Evolutionary conservation across 352 stramenopile genomes (phyloP).

Genomic region (Hyaloperonospora brassicae): DNA sequence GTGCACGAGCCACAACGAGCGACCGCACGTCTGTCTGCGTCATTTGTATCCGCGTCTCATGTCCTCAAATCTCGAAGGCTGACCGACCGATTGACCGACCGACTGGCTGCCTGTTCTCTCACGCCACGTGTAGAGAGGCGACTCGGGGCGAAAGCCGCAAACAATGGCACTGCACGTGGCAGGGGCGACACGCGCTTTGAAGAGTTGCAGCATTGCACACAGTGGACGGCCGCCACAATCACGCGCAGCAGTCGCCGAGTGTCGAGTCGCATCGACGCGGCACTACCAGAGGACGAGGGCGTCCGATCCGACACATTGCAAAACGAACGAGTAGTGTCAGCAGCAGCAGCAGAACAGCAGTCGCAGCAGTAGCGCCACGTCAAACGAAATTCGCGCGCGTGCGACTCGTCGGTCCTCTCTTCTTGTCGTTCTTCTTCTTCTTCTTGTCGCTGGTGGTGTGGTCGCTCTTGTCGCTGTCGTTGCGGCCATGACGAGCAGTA

Average conservation of each 20-base stretch:
- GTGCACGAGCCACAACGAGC: no score
- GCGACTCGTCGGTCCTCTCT: no score
- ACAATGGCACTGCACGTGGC: slow-evolving; percentile 9
- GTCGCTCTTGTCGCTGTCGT: no score
- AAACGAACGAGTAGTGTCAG: slow-evolving; percentile 23
- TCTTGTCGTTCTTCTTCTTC: background rate
- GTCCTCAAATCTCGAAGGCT: no score
- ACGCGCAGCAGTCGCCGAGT: slow-evolving; percentile 3
- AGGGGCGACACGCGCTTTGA: slow-evolving; percentile 22
- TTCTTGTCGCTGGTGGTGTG: background rate
- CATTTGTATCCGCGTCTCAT: no score
- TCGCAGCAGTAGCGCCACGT: background rate
- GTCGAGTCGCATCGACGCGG: background rate
- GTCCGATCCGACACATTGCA: slow-evolving; percentile 25
- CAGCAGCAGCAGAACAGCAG: background rate
- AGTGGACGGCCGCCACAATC: slow-evolving; percentile 23
- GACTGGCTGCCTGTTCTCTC: slow-evolving; percentile 17
- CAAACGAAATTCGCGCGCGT: background rate
- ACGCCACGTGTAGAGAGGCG: slow-evolving; percentile 13
- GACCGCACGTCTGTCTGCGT: no score
- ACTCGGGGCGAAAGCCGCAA: slow-evolving; percentile 19
- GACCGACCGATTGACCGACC: slow-evolving; percentile 1
- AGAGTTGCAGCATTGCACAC: slow-evolving; percentile 32
- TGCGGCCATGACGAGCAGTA: slow-evolving; percentile 5
- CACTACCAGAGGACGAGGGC: slow-evolving; percentile 5